These are phyloP conservation scores for Adansonia grandidieri DNA, from an alignment of 441 rosid genomes.

Conservation along the genomic window DNA sequence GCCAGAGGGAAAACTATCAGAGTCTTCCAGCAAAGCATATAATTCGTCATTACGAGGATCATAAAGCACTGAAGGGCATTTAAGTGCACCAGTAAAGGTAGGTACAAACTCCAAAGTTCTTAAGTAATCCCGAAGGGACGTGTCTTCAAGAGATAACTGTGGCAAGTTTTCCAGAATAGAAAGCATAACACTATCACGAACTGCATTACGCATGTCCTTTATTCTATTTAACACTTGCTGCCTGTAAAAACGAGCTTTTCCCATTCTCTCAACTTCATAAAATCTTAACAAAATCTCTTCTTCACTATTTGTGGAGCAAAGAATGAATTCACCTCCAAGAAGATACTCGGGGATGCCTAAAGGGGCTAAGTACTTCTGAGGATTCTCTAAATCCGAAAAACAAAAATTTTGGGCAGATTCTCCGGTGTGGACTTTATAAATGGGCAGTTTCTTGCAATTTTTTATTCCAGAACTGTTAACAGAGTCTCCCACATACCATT, in stretches of 20 bases:
- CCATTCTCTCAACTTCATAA: conserved; percentile 85
- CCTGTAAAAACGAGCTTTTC: conserved; percentile 77
- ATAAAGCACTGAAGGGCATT: conserved; percentile 70
- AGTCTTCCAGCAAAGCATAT: conserved; percentile 82
- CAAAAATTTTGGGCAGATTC: conserved; percentile 50
- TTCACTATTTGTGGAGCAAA: conserved; percentile 60
- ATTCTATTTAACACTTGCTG: conserved; percentile 69
- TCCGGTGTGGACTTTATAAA: conserved; percentile 67
- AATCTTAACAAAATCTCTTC: conserved; percentile 73
- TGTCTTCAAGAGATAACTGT: conserved; percentile 82
- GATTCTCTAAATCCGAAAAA: conserved; percentile 81
- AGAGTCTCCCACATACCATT: conserved; percentile 75
- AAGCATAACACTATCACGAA: conserved; percentile 81
- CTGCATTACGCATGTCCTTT: conserved; percentile 70
- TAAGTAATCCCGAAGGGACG: conserved; percentile 67
- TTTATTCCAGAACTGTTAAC: conserved; percentile 56
- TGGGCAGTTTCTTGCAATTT: conserved; percentile 77
- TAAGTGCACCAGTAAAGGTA: conserved; percentile 63
- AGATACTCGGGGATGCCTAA: conserved; percentile 65
- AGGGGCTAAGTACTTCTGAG: conserved; percentile 83
- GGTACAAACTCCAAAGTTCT: conserved; percentile 91
- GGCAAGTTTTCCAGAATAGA: conserved; percentile 82
- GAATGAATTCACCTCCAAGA: conserved; percentile 74
- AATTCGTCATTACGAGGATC: conserved; percentile 97
- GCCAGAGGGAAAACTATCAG: conserved; percentile 80